These are phyloP conservation scores for Ogataea thermomethanolica DNA, from an alignment of 805 yeast species.

Conservation along the genomic window DNA sequence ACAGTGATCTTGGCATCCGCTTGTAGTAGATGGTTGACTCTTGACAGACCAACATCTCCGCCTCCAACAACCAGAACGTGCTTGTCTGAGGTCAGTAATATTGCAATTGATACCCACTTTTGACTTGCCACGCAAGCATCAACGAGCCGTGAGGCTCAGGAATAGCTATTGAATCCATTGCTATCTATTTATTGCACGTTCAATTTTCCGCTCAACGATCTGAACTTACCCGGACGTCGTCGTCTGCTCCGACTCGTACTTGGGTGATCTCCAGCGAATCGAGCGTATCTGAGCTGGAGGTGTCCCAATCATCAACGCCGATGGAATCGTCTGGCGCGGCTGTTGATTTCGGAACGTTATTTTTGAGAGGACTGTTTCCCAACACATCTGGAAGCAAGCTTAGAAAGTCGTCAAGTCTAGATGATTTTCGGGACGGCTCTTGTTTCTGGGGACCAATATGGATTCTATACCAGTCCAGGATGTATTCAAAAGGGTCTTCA, in stretches of 20 bases:
- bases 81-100: constrained; percentile 31
- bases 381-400: no score
- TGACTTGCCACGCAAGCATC: constrained; percentile 72
- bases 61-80: constrained; percentile 76
- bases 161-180: constrained; percentile 9
- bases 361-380: no score
- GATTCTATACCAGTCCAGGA: neutral
- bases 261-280: no score
- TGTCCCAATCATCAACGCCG: no score
- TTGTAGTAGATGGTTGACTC: constrained; percentile 61
- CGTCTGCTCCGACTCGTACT: no score
- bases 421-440: no score
- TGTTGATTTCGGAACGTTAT: no score
- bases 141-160: constrained; percentile 50
- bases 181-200: neutral
- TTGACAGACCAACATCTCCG: constrained; percentile 70
- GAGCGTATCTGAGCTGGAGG: neutral
- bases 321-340: no score
- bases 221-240: constrained; percentile 6
- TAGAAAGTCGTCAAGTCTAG: no score
- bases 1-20: constrained; percentile 73
- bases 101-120: constrained; percentile 34
- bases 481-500: neutral
- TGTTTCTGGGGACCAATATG: neutral
- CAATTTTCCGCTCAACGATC: neutral